Evolutionary conservation across 2,329 filamentous ascomycete species (phyloP), one percentile per base, ranked within the genome.

Genomic region (Trichoderma citrinoviride): DNA sequence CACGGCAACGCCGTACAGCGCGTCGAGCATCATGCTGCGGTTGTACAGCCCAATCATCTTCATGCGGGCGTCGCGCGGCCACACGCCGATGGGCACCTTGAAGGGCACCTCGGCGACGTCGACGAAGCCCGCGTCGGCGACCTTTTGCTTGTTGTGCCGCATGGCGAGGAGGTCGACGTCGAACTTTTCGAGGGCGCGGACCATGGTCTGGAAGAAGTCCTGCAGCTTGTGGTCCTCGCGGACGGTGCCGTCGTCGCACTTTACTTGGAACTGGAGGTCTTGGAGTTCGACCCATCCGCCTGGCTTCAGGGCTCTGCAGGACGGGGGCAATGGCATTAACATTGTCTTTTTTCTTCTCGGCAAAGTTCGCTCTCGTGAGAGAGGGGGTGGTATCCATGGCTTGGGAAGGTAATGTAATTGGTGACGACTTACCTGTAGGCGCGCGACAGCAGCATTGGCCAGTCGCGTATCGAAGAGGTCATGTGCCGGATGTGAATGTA

Each of bases 231-330:
- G 69, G 8, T 69, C 69, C 1, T 67, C 61, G 6, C 70, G 70
- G 29, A 75, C 56, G 4, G 71, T 73, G 19, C 63, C 70, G 21
- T 76, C 74, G 29, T 76, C 74, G 47, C 72, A 75, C 5, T 66
- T 61, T n/a, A 72, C 69, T 10, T 68, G 66, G 66, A 70, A 71
- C 15, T 68, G 65, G n/a, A 71, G 69, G 7, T 76, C 74, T 21
- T 79, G 77, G 5, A 80, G 72, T 65, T 83, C 80, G 27, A 82
- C 74, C 75, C 79, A 81, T 40, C 80, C 80, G 21, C 81, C 81
- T 0, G 81, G 81, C 33, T 75, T 75, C 0, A 81, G 66, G 2
- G 57, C 60, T 6, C 70, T 71, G 55, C n/a, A 50, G 44, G n/a
- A 29, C 1, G 7, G 52, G 27, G 3, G 14, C 1, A 55, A 55